These are phyloP conservation scores for Juglanconis sp. DNA, from an alignment of 2,329 filamentous ascomycete genomes.

Conservation along the genomic window DNA sequence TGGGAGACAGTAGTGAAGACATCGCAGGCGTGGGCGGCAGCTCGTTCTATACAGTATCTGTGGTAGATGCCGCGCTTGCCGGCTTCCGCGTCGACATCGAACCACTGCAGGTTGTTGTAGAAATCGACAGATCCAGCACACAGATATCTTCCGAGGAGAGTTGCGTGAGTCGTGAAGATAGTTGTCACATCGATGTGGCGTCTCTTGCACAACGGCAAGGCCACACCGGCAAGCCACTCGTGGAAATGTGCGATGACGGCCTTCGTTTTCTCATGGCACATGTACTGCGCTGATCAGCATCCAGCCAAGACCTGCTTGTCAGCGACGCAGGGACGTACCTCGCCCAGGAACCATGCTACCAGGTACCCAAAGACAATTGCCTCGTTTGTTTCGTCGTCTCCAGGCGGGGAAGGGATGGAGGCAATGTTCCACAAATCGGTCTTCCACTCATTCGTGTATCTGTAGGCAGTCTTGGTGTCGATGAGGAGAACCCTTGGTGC, in stretches of 20 bases:
- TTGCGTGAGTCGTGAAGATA: conserved; percentile 98
- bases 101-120: conserved; percentile 97
- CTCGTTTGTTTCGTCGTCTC: conserved; percentile 94
- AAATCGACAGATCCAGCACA: conserved; percentile 98
- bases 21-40: conserved; percentile 85
- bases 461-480: conserved; percentile 90
- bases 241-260: conserved; percentile 98
- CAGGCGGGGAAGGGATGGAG: conserved; percentile 87
- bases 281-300: conserved; percentile 59
- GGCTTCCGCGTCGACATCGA: conserved; percentile 93
- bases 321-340: conserved; percentile 56
- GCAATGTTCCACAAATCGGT: conserved; percentile 89
- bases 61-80: conserved; percentile 99
- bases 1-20: conserved; percentile 99
- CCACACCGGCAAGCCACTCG: conserved; percentile 96
- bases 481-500: conserved; percentile 91
- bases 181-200: conserved; percentile 94
- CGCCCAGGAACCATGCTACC: conserved; percentile 96
- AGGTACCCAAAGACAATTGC: conserved; percentile 96
- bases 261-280: conserved; percentile 84
- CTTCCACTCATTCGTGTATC: conserved; percentile 95
- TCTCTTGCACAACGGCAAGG: conserved; percentile 86
- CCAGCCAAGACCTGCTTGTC: conserved; percentile 15
- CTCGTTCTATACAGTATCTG: conserved; percentile 95
- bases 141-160: conserved; percentile 89